These are phyloP conservation scores for Pyropia haitanensis DNA, from an alignment of 23 red algal genomes.

Conservation along the genomic window DNA sequence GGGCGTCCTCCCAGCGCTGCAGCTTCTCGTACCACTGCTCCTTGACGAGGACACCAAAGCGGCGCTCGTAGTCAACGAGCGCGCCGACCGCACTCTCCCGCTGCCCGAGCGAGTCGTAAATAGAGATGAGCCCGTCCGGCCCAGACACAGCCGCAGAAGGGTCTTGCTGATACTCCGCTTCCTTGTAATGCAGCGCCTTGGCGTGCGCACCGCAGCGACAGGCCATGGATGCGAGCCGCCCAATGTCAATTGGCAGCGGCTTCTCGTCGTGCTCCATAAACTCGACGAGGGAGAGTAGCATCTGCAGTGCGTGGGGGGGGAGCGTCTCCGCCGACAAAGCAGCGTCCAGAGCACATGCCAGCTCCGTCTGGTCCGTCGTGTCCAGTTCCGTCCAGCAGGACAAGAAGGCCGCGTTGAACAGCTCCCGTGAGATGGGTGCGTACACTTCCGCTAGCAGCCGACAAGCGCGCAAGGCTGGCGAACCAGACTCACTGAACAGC, in stretches of 20 bases:
- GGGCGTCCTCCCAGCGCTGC: slow-evolving; percentile 70
- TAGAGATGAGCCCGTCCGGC: slow-evolving; percentile 81
- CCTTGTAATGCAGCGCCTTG: slow-evolving; percentile 87
- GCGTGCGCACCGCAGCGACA: slow-evolving; percentile 87
- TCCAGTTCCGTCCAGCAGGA: slow-evolving; percentile 81
- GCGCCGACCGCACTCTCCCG: slow-evolving; percentile 83
- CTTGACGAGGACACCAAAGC: slow-evolving; percentile 31
- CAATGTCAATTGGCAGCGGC: slow-evolving; percentile 70
- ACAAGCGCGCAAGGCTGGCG: slow-evolving; percentile 83
- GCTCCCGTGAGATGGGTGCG: slow-evolving; percentile 58
- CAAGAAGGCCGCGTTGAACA: slow-evolving; percentile 96
- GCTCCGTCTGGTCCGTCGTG: slow-evolving; percentile 32
- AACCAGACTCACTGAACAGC: slow-evolving; percentile 85
- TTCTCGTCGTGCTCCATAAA: slow-evolving; percentile 99
- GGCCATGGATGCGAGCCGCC: slow-evolving; percentile 56
- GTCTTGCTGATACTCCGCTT: slow-evolving; percentile 83
- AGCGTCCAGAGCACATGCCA: slow-evolving; percentile 44
- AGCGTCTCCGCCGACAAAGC: slow-evolving; percentile 69
- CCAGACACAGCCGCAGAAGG: slow-evolving; percentile 50
- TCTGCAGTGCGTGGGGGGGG: slow-evolving; percentile 73
- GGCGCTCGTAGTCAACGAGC: slow-evolving; percentile 58
- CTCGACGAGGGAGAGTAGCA: slow-evolving; percentile 78
- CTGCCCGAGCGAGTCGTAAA: slow-evolving; percentile 89
- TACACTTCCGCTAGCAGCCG: slow-evolving; percentile 87
- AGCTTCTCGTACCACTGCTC: slow-evolving; percentile 91